Evolutionary conservation across 1,139 yeast species (phyloP), one percentile per base, ranked within the genome.

Genomic region (Pichia sp.): DNA sequence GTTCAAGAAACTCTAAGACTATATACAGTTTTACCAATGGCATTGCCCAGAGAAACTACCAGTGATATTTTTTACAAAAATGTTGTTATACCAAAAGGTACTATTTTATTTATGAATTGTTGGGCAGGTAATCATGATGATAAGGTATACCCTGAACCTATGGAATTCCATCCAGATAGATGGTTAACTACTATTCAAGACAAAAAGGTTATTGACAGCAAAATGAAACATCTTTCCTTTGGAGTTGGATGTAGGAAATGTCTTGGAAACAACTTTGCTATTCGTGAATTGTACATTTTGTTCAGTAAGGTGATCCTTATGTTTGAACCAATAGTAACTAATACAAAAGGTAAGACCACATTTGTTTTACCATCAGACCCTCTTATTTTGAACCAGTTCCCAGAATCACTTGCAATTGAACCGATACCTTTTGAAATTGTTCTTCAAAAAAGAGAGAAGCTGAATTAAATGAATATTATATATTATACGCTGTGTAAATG

Each of bases 201-300:
- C 3, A 27, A 44, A 13, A 26, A 29, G 5, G 37, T 40, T 1
- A 9, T 48, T 23, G 44, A 50, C 37, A 12, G 29, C 2, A 4
- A 32, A 11, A n/a, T 59, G 37, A 54, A 49, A n/a, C 88, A 82
- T 58, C 72, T 80, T 50, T 67, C 87, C 0, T 85, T 83, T 64
- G 92, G 92, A 0, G 76, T 77, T 16, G 94, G 92, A 0, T 70
- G 82, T 1, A 63, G 92, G 48, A 79, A 73, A 77, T 85, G 92
- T 60, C 74, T 83, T 0, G 94, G 92, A 0, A 73, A 73, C 43
- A 72, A 74, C 44, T 67, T 85, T 45, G 88, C 88, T 0, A 69
- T 72, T 55, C 74, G 76, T 48, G 88, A 84, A 58, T 67, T 84
- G 61, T 84, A 83, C 57, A 62, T 70, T 15, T 61, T 75, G 13